Percentiles rank a stretch among this genome's conserved stretches.
Evolutionary conservation across 768 basidiomycete species (phyloP).

Genomic region (Terana coerulea): DNA sequence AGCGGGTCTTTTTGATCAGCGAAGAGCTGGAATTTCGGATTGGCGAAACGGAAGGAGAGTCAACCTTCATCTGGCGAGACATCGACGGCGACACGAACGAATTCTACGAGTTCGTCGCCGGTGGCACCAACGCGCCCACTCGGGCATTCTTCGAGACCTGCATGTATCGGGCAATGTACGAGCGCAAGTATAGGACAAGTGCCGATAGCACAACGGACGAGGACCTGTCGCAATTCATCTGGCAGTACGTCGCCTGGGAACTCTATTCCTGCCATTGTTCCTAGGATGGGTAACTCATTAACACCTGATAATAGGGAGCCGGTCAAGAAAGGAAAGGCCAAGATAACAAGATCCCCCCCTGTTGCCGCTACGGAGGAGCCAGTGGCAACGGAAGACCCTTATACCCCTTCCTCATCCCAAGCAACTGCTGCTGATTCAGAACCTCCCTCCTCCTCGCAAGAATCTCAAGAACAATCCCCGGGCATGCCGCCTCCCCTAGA

Average conservation of each 20-base stretch:
- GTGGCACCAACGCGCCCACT: slow-evolving; percentile 72
- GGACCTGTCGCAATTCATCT: slow-evolving; percentile 77
- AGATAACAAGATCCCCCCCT: neutral
- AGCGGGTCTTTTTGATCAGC: slow-evolving; percentile 87
- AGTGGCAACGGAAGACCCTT: neutral
- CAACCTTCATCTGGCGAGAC: slow-evolving; percentile 89
- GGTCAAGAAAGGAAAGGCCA: slow-evolving; percentile 21
- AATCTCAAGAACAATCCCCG: slow-evolving; percentile 2
- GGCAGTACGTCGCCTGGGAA: slow-evolving; percentile 53
- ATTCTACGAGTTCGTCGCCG: slow-evolving; percentile 85
- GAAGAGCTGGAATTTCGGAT: slow-evolving; percentile 85
- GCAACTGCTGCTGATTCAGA: slow-evolving; percentile 12
- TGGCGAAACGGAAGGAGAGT: slow-evolving; percentile 68
- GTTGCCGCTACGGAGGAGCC: neutral
- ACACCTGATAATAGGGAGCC: slow-evolving; percentile 17
- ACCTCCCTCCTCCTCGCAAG: neutral
- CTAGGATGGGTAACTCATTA: neutral
- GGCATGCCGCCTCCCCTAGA: neutral
- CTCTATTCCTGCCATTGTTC: neutral
- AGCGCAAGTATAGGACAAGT: slow-evolving; percentile 77
- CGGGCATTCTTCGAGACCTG: slow-evolving; percentile 89
- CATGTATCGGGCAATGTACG: slow-evolving; percentile 95
- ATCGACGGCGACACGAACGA: slow-evolving; percentile 90
- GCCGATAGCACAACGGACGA: slow-evolving; percentile 65
- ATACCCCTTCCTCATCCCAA: slow-evolving; percentile 14